Evolutionary conservation across 805 yeast genomes (phyloP).

Genomic region (Candida awuae): DNA sequence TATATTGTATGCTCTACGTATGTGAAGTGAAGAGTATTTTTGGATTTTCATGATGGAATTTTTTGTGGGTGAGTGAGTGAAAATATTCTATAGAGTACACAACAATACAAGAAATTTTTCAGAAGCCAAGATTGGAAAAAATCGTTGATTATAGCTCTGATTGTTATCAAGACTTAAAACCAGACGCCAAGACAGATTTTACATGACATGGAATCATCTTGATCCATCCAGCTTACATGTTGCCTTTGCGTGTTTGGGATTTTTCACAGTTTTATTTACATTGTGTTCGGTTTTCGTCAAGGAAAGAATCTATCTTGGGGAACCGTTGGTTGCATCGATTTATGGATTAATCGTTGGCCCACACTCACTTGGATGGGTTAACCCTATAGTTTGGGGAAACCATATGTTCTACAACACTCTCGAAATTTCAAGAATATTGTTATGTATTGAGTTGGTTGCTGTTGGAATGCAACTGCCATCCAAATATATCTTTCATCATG

Average conservation of each 20-base stretch:
- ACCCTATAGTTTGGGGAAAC: slow-evolving; percentile 49
- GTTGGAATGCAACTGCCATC: slow-evolving; percentile 65
- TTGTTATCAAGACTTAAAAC: too few relatives aligned
- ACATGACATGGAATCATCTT: slow-evolving; percentile 26
- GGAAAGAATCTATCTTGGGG: slow-evolving; percentile 52
- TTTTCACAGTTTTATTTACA: slow-evolving; percentile 50
- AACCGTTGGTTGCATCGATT: slow-evolving; percentile 53
- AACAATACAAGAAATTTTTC: too few relatives aligned
- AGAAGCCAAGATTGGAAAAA: too few relatives aligned
- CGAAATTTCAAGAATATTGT: slow-evolving; percentile 51
- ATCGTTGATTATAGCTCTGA: too few relatives aligned
- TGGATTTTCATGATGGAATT: too few relatives aligned
- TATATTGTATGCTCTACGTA: too few relatives aligned
- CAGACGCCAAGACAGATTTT: neutral
- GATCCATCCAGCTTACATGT: slow-evolving; percentile 27
- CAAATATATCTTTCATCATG: slow-evolving; percentile 48
- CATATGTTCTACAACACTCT: slow-evolving; percentile 41
- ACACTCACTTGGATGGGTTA: slow-evolving; percentile 48
- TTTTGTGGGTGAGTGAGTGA: too few relatives aligned
- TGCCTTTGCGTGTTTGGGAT: slow-evolving; percentile 51
- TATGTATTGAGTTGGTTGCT: slow-evolving; percentile 61
- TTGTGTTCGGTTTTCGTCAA: slow-evolving; percentile 47
- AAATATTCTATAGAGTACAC: too few relatives aligned
- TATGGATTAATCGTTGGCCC: slow-evolving; percentile 56
- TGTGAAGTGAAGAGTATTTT: too few relatives aligned